Percentiles rank a stretch among this genome's conserved stretches.
phyloP scores from a whole-genome alignment of 495 filamentous ascomycete species.

The Antarctomyces pellizariae region DNA sequence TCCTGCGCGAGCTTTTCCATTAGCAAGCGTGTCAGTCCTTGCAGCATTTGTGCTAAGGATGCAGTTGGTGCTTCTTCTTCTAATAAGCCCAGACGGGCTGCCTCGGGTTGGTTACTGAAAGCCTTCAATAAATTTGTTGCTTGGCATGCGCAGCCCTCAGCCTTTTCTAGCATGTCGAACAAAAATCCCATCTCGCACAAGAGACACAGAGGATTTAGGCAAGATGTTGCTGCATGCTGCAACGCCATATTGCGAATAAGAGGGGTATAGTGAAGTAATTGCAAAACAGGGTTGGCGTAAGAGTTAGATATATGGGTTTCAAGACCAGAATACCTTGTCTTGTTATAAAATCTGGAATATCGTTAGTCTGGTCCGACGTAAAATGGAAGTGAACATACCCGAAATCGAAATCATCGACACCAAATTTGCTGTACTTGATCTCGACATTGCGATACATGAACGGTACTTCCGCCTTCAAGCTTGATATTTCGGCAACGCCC shows the following conservation, averaged over 20 bases:
- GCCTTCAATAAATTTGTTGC: slow-evolving; percentile 92
- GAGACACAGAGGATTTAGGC: slow-evolving; percentile 58
- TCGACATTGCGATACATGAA: slow-evolving; percentile 74
- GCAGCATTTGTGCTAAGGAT: slow-evolving; percentile 48
- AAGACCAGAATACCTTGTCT: slow-evolving; percentile 68
- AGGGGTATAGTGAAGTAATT: slow-evolving; percentile 77
- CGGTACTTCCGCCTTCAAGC: slow-evolving; percentile 48
- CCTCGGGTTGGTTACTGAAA: slow-evolving; percentile 54
- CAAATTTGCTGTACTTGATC: slow-evolving; percentile 94
- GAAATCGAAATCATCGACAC: slow-evolving; percentile 96
- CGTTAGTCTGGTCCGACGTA: neutral
- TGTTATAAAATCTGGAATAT: slow-evolving; percentile 59
- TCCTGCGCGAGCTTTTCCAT: slow-evolving; percentile 48
- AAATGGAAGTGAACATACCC: slow-evolving; percentile 26
- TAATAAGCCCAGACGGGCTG: slow-evolving; percentile 44
- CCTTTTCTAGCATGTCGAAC: slow-evolving; percentile 96
- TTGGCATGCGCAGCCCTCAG: slow-evolving; percentile 76
- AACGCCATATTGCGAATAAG: slow-evolving; percentile 72
- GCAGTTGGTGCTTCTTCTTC: slow-evolving; percentile 58
- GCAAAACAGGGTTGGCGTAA: slow-evolving; percentile 81
- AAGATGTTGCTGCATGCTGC: slow-evolving; percentile 68
- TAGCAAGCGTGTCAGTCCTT: slow-evolving; percentile 54
- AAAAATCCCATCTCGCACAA: slow-evolving; percentile 89
- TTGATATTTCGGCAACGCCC: slow-evolving; percentile 32
- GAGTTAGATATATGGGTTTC: slow-evolving; percentile 94